Evolutionary conservation across 768 basidiomycete species (phyloP), one percentile per base, ranked within the genome.

Genomic region (Paxillus involutus): DNA sequence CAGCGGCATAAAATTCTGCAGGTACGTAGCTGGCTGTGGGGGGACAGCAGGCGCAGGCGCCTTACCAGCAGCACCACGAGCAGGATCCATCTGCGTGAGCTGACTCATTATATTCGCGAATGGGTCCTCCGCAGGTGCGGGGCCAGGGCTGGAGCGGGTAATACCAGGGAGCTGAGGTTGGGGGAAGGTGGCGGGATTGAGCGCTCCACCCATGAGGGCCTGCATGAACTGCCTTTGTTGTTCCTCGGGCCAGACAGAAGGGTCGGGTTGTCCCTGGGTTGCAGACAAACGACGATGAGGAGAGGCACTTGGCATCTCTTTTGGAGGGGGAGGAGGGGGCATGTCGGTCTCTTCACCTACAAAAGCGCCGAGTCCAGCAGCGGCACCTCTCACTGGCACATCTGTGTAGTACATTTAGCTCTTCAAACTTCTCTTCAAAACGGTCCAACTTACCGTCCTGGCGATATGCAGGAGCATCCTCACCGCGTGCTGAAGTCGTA

Each of bases 401-500:
- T 56, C 62, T 66, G 21, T 12, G 24, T 11, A 33, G 30, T 19
- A 39, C 19, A 51, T 14, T 44, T 14, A 40, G 24, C 10, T 41
- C n/a, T 41, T 10, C 11, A 44, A 7, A 24, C 41, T 45, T 39
- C 0, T 6, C 13, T 35, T 35, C 35, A 2, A 35, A n/a, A 44
- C n/a, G 29, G 7, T n/a, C 3, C 46, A n/a, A 51, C 51, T 57
- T 13, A 64, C 85, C 80, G 51, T 80, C 74, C 60, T 78, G 79
- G 49, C 79, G 66, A 62, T 80, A 85, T 11, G 75, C 75, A 4
- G 82, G 73, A 9, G 78, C 82, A 52, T 90, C 87, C 47, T 88
- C 88, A 39, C 83, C 82, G 19, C 90, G 80, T 35, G 87, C 80
- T 3, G 85, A 86, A 3, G 85, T 86, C 4, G 91, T 90, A 42